These are phyloP conservation scores for Neophaeococcomyces mojaviensis DNA, from an alignment of 2,329 filamentous ascomycete genomes.

Conservation along the genomic window DNA sequence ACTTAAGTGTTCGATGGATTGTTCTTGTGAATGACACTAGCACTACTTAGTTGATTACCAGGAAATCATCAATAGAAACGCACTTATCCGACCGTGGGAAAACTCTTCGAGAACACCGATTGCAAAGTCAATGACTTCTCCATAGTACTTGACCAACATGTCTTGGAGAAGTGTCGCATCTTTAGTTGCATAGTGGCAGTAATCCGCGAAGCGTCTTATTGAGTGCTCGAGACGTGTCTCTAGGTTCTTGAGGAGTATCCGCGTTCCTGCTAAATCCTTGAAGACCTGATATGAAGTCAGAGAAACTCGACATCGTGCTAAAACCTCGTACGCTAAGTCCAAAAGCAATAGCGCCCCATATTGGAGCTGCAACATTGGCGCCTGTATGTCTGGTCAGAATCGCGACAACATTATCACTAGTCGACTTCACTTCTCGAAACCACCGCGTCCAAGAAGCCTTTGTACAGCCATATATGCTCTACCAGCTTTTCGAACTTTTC, in stretches of 20 bases:
- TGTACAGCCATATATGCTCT: not conserved
- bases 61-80: not conserved
- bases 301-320: no score
- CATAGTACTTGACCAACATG: slow-evolving; percentile 1
- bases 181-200: not conserved
- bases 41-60: not conserved
- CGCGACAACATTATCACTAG: no score
- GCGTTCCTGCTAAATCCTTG: not conserved
- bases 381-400: not conserved
- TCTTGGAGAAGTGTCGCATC: not conserved
- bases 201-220: not conserved
- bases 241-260: not conserved
- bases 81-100: not conserved
- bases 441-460: not conserved
- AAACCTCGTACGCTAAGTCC: not conserved
- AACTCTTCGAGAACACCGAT: not conserved
- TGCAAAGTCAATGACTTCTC: not conserved
- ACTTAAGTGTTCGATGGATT: not conserved
- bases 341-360: slow-evolving; percentile 2
- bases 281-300: not conserved
- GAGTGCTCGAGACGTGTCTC: not conserved
- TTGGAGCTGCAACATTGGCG: not conserved
- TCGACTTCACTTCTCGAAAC: not conserved
- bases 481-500: not conserved
- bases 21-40: not conserved